phyloP scores from a whole-genome alignment of 2,329 filamentous ascomycete species.

The Chrysoporthe cubensis region DNA sequence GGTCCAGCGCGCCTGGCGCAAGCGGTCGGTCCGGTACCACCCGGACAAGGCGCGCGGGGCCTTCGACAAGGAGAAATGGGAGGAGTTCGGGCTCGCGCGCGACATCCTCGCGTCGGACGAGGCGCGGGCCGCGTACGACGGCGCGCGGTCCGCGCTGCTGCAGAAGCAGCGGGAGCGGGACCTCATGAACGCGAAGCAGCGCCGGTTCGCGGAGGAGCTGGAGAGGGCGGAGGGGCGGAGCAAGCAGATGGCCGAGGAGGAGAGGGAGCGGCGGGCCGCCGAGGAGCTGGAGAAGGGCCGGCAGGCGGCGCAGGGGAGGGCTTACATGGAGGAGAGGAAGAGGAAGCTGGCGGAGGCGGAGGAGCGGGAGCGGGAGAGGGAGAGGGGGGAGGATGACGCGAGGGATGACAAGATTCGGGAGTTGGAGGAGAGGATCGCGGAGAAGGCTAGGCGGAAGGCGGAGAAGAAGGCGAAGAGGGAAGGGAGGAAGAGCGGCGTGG shows the following conservation, averaged over 20 bases:
- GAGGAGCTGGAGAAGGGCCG: constrained; percentile 39
- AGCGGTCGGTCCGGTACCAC: constrained; percentile 86
- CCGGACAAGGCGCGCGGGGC: constrained; percentile 83
- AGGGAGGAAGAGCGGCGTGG: constrained; percentile 38
- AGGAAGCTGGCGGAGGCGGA: constrained; percentile 47
- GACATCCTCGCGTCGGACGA: constrained; percentile 76
- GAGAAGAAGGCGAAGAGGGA: constrained; percentile 49
- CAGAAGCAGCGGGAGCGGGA: constrained; percentile 73
- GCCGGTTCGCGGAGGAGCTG: constrained; percentile 83
- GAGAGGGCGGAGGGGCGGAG: constrained; percentile 75
- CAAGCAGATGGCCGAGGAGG: constrained; percentile 57
- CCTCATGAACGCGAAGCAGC: constrained; percentile 71
- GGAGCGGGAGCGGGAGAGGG: constrained; percentile 44
- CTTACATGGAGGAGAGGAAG: constrained; percentile 45
- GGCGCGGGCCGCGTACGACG: constrained; percentile 78
- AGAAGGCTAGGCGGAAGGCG: constrained; percentile 44
- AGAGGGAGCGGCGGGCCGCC: constrained; percentile 14
- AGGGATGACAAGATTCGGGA: constrained; percentile 45
- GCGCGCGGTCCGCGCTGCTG: constrained; percentile 70
- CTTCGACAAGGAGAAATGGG: constrained; percentile 81
- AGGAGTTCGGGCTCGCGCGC: constrained; percentile 82
- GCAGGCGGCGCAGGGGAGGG: constrained; percentile 40
- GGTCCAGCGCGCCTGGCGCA: constrained; percentile 76
- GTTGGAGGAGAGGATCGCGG: constrained; percentile 48
- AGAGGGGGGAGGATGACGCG: constrained; percentile 33